Percentiles rank a stretch among this genome's conserved stretches.
Evolutionary conservation across 1,284 basidiomycete genomes (phyloP).

Genomic region (Boletellus dicymbophilus): DNA sequence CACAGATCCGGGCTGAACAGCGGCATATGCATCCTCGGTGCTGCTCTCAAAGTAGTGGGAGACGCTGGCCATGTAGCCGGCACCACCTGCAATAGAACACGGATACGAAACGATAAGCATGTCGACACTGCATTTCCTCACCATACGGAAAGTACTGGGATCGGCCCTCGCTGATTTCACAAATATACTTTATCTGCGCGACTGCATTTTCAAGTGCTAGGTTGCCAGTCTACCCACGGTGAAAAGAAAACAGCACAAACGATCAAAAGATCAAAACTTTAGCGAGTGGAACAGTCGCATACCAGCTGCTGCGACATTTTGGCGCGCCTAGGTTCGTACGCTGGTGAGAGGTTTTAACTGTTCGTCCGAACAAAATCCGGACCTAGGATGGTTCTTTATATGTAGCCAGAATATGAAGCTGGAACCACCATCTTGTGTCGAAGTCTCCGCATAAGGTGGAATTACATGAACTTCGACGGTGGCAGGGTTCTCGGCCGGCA

Average conservation of each 20-base stretch:
- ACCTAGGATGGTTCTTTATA: no score
- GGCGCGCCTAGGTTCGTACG: neutral
- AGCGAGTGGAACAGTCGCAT: neutral
- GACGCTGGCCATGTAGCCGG: slow-evolving; percentile 13
- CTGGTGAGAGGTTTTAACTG: neutral
- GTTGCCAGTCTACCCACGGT: neutral
- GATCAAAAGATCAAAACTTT: no score
- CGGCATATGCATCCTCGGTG: slow-evolving; percentile 8
- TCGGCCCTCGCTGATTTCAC: neutral
- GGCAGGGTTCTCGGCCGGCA: no score
- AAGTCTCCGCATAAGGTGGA: no score
- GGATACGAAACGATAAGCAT: neutral
- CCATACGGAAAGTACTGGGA: neutral
- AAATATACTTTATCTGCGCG: neutral
- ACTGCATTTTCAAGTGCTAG: neutral
- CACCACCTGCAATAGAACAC: slow-evolving; percentile 5
- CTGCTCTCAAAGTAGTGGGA: slow-evolving; percentile 16
- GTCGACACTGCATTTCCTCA: neutral
- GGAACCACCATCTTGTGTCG: no score
- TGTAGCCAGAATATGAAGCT: neutral
- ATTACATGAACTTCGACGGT: no score
- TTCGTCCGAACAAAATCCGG: neutral
- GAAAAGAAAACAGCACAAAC: no score
- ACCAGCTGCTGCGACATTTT: neutral
- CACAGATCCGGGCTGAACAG: slow-evolving; percentile 16